phyloP scores from a whole-genome alignment of 2,329 filamentous ascomycete genomes.

The Tricladium varicosporioides region DNA sequence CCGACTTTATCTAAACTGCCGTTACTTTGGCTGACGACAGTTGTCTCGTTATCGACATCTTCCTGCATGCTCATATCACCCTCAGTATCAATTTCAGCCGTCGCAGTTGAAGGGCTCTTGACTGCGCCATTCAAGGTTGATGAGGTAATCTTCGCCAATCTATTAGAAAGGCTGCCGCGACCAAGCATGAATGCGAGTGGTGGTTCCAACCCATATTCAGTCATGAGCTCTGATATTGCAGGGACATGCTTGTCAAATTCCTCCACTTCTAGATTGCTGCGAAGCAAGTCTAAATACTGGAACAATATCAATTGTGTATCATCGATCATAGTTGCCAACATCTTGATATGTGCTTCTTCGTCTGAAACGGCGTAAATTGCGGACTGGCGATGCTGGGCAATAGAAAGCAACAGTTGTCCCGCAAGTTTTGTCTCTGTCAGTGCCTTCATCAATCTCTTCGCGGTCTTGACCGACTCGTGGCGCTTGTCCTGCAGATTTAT shows the following conservation, averaged over 20 bases:
- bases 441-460: conserved; percentile 75
- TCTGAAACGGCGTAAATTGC: conserved; percentile 75
- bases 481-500: conserved; percentile 79
- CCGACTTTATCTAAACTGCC: background rate
- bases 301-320: conserved; percentile 82
- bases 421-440: conserved; percentile 76
- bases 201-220: conserved; percentile 75
- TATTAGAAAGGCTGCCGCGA: conserved; percentile 69
- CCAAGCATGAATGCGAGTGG: conserved; percentile 83
- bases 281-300: conserved; percentile 87
- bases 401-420: conserved; percentile 79
- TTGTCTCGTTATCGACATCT: conserved; percentile 14
- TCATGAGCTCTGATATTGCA: conserved; percentile 68
- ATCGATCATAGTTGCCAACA: conserved; percentile 83
- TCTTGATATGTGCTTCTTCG: conserved; percentile 78
- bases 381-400: conserved; percentile 87
- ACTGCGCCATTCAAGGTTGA: conserved; percentile 22
- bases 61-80: conserved; percentile 48
- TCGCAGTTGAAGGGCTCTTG: conserved; percentile 12
- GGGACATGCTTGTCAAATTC: conserved; percentile 81
- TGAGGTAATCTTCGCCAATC: conserved; percentile 42
- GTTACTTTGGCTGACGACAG: background rate
- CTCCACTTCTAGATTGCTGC: conserved; percentile 70
- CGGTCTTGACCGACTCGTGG: conserved; percentile 70
- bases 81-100: conserved; percentile 44